These are phyloP conservation scores for Cornus controversa DNA, from an alignment of 148 eudicot genomes.

Conservation along the genomic window DNA sequence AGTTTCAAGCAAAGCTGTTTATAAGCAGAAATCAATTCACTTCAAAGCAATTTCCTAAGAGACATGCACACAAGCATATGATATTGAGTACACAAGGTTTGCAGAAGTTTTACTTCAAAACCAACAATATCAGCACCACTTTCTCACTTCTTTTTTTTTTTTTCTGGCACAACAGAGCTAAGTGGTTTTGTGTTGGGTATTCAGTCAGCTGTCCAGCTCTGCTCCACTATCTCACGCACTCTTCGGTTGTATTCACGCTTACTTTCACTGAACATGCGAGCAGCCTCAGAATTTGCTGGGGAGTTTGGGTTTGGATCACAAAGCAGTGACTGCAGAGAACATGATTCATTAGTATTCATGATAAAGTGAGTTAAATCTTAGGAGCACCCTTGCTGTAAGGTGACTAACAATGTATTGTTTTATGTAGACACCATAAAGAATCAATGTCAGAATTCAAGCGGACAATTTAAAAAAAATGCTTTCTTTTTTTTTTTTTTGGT, in stretches of 20 bases:
- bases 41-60: slow-evolving; percentile 8
- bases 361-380: too few relatives aligned
- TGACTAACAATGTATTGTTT: not conserved
- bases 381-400: not conserved
- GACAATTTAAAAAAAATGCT: not conserved
- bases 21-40: slow-evolving; percentile 13
- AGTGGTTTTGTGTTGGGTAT: not conserved
- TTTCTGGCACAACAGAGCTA: not conserved
- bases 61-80: slow-evolving; percentile 8
- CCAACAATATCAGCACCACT: slow-evolving; percentile 8
- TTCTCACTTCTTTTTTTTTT: not conserved
- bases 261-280: slow-evolving; percentile 29
- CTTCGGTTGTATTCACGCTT: slow-evolving; percentile 28
- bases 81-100: slow-evolving; percentile 9
- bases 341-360: not conserved
- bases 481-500: too few relatives aligned
- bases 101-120: not conserved
- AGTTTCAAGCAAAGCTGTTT: not conserved
- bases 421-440: not conserved
- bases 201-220: slow-evolving; percentile 34
- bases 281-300: slow-evolving; percentile 31
- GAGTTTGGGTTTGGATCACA: slow-evolving; percentile 32
- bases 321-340: slow-evolving; percentile 23
- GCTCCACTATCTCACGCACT: slow-evolving; percentile 31
- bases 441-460: not conserved